Evolutionary conservation across 768 basidiomycete species (phyloP).

Genomic region (Tulasnella sp.): DNA sequence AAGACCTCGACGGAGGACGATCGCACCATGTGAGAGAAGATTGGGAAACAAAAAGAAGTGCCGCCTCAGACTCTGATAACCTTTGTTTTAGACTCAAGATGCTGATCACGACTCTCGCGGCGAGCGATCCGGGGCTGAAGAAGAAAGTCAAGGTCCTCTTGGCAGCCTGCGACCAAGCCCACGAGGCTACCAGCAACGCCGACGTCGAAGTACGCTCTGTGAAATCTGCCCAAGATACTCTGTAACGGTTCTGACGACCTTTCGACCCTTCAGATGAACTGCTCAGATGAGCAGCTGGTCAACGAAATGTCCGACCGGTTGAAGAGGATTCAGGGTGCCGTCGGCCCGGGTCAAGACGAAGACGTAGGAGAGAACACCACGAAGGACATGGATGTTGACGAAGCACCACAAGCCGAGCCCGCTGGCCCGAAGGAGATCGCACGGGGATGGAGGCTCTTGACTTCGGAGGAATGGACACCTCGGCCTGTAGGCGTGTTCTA

Average conservation of each 20-base stretch:
- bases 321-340: background rate
- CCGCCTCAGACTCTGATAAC: background rate
- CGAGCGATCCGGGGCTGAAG: background rate
- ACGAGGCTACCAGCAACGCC: background rate
- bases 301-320: background rate
- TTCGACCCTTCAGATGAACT: background rate
- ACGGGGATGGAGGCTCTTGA: background rate
- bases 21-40: background rate
- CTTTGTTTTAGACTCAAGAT: background rate
- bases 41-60: background rate
- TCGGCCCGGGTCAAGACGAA: background rate
- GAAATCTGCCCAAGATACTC: background rate
- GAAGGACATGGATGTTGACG: background rate
- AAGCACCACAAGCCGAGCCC: background rate
- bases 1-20: background rate
- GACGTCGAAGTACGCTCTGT: background rate
- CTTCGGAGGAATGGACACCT: background rate
- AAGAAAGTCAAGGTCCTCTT: slow-evolving; percentile 1
- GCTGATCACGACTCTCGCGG: background rate
- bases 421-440: background rate
- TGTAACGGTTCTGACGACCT: background rate
- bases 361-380: background rate
- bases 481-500: background rate
- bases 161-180: background rate
- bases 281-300: background rate